Evolutionary conservation across 2,329 filamentous ascomycete genomes (phyloP).

Genomic region (Amylocarpus encephaloides): DNA sequence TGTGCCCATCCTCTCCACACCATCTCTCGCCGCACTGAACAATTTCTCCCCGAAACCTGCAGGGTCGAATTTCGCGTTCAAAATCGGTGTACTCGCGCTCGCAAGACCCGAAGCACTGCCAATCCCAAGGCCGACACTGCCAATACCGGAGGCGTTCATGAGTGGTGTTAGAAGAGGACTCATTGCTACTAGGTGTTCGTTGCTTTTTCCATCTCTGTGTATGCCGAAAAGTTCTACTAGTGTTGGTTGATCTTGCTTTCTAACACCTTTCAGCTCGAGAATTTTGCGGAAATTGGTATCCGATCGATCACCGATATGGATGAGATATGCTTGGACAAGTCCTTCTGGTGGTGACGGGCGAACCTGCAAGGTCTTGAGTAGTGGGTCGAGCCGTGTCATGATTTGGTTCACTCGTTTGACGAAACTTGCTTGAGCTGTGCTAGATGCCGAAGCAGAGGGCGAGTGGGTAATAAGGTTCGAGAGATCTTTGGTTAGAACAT

Average conservation of each 20-base stretch:
- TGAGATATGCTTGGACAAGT: slow-evolving; percentile 92
- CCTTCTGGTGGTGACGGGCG: slow-evolving; percentile 86
- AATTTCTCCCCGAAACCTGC: slow-evolving; percentile 79
- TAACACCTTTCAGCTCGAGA: slow-evolving; percentile 88
- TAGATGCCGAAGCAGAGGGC: slow-evolving; percentile 20
- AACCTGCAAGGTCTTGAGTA: slow-evolving; percentile 95
- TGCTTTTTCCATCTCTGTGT: slow-evolving; percentile 68
- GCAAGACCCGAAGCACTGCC: slow-evolving; percentile 39
- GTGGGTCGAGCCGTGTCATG: slow-evolving; percentile 81
- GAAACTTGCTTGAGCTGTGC: slow-evolving; percentile 50
- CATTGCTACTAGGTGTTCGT: slow-evolving; percentile 62
- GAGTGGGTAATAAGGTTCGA: slow-evolving; percentile 60
- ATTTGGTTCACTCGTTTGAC: slow-evolving; percentile 78
- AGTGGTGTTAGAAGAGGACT: slow-evolving; percentile 67
- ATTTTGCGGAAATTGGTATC: slow-evolving; percentile 96
- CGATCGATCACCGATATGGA: slow-evolving; percentile 90
- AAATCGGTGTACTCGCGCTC: slow-evolving; percentile 31
- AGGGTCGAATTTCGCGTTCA: slow-evolving; percentile 66
- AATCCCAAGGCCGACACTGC: slow-evolving; percentile 40
- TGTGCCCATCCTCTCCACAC: slow-evolving; percentile 65
- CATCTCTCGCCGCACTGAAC: slow-evolving; percentile 80
- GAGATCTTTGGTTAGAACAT: slow-evolving; percentile 76
- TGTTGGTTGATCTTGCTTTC: slow-evolving; percentile 73
- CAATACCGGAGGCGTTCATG: slow-evolving; percentile 41
- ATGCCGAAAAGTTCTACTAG: slow-evolving; percentile 78